Evolutionary conservation across 768 basidiomycete species (phyloP).

Genomic region (Lactarius evosmus): DNA sequence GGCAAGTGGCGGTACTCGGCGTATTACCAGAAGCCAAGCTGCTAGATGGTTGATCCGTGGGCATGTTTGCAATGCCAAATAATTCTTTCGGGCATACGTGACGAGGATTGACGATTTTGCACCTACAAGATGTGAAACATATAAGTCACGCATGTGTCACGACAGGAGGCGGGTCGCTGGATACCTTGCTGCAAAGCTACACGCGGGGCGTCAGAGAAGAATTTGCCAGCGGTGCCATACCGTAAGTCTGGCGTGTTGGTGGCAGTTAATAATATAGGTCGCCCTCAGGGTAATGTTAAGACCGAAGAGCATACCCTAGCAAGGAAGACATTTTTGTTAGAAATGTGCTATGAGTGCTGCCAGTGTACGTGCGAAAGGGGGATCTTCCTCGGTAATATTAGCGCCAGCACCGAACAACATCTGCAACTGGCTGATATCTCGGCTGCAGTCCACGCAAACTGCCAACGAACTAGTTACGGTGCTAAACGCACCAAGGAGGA

Average conservation of each 20-base stretch:
- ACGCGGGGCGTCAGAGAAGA: neutral
- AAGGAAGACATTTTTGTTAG: neutral
- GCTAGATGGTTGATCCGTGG: neutral
- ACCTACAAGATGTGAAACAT: neutral
- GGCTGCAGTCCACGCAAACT: neutral
- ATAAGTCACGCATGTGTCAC: neutral
- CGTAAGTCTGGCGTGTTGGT: neutral
- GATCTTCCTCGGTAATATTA: neutral
- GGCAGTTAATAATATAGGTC: neutral
- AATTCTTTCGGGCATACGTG: neutral
- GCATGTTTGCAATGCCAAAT: neutral
- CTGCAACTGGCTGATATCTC: neutral
- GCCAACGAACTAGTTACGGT: neutral
- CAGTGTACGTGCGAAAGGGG: neutral
- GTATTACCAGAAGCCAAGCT: neutral
- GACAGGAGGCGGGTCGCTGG: neutral
- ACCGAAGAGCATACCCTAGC: neutral
- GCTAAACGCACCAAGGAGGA: neutral
- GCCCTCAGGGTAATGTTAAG: neutral
- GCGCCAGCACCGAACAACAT: neutral
- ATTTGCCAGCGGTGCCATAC: neutral
- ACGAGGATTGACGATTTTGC: neutral
- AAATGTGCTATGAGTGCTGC: neutral
- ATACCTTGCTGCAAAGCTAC: neutral
- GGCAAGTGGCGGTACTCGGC: neutral